Conservation (phyloP, 805 yeast species). For the Danielia oregonensis region DNA sequence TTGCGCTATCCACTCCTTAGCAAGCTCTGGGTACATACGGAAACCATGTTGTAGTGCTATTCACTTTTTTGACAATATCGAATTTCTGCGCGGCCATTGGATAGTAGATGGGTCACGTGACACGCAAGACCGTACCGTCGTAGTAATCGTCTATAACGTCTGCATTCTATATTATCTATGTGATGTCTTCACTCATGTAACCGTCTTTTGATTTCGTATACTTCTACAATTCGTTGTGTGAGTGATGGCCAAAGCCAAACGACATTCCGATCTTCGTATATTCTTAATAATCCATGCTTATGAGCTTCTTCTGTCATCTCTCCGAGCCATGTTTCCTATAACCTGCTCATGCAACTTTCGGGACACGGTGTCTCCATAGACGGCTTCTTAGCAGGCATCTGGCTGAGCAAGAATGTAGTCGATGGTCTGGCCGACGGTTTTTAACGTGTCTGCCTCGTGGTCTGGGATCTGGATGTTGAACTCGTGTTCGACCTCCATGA, state of each 20-base stretch:
- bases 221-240: neutral
- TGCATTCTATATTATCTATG: too few relatives aligned
- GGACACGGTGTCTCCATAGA: too few relatives aligned
- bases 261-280: too few relatives aligned
- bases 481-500: slow-evolving; percentile 46
- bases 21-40: slow-evolving; percentile 18
- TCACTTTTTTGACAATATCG: slow-evolving; percentile 1
- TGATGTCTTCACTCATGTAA: too few relatives aligned
- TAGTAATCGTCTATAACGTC: too few relatives aligned
- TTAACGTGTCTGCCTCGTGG: slow-evolving; percentile 43
- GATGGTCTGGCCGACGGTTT: slow-evolving; percentile 44
- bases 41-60: slow-evolving; percentile 11
- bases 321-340: too few relatives aligned
- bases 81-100: slow-evolving; percentile 15
- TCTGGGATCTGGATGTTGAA: slow-evolving; percentile 47
- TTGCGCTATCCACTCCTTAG: too few relatives aligned
- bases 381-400: slow-evolving; percentile 39
- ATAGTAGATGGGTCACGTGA: slow-evolving; percentile 9
- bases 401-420: slow-evolving; percentile 41
- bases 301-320: too few relatives aligned
- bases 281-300: too few relatives aligned
- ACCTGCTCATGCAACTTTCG: too few relatives aligned
- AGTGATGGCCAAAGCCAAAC: neutral
- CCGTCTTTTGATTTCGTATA: too few relatives aligned
- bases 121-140: too few relatives aligned